Evolutionary conservation across 2,329 filamentous ascomycete species (phyloP), one percentile per base, ranked within the genome.

Genomic region (Clonostachys byssicola): DNA sequence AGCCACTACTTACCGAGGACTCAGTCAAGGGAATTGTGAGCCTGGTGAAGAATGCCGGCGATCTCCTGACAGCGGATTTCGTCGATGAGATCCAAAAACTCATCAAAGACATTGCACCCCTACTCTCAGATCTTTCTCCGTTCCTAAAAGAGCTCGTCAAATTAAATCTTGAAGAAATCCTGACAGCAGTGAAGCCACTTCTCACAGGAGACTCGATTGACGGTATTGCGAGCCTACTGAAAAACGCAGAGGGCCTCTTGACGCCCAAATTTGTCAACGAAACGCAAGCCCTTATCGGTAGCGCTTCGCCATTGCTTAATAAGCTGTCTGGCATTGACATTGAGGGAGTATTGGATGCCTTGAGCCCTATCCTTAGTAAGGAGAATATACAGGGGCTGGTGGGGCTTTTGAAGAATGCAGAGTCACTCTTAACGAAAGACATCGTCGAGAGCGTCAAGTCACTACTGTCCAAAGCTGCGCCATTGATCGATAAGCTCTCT

Each of bases 321-420:
- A 60, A 56, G 4, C 51, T 70, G 2, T 57, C 57, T 42, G 60
- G 63, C 44, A 51, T 64, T 6, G 63, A 71, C 23, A 52, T 72
- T 0, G 38, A 57, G 16, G 51, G 54, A n/a, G 53, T 64, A 14
- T 35, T 65, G 7, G 50, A 59, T 20, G 50, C 41, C 8, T 46
- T 58, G 14, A 49, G 56, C 16, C 58, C 61, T 9, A 51, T 64
- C 6, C 53, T 67, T 7, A 63, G 58, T 1, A 43, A 53, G 16
- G 54, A 63, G 5, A 54, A 56, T 41, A 60, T 62, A n/a, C 59
- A 60, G 45, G 51, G 49, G 12, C 52, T 65, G 3, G 46, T 63
- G 3, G 36, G 38, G 12, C 45, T 48, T 12, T 43, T 51, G 13
- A 50, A 53, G 33, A 62, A 62, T 5, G 60, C 58, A 2, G 53